Evolutionary conservation across 179 eudicot species (phyloP), one percentile per base, ranked within the genome.

Genomic region (Corrigiola litoralis): DNA sequence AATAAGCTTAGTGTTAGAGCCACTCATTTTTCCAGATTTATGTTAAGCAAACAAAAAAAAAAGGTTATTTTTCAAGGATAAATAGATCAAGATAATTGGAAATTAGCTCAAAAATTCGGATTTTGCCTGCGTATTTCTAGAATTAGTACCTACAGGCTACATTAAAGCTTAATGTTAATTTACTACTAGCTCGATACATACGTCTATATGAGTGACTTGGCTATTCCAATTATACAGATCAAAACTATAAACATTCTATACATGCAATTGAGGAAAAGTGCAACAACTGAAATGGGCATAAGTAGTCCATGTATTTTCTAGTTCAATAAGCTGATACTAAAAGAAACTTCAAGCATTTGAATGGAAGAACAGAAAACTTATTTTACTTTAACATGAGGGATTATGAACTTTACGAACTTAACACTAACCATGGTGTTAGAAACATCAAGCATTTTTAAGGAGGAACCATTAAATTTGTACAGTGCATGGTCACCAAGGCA

Each of bases 371-470:
- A 45, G 48, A n/a, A n/a, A n/a, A n/a, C n/a, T n/a, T n/a, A n/a
- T n/a, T n/a, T n/a, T n/a, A n/a, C n/a, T n/a, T n/a, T n/a, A n/a
- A n/a, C n/a, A n/a, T n/a, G n/a, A n/a, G n/a, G n/a, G n/a, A n/a
- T n/a, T n/a, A n/a, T n/a, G n/a, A n/a, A n/a, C n/a, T n/a, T n/a
- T n/a, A n/a, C n/a, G n/a, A n/a, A n/a, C n/a, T n/a, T n/a, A n/a
- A n/a, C n/a, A 45, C 88, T 65, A 46, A 92, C 98, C 92, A 75
- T 69, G 44, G 95, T 87, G 72, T 81, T 76, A 56, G 92, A 85
- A 72, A 92, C 85, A 79, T 89, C 90, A 72, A 92, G 96, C 86
- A 77, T 79, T 80, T 89, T 87, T 75, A 92, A 76, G 58, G 80
- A 78, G 51, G 69, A 76, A 50, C 98, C 95, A 57, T 64, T 54